A percentile compares a stretch with the other conserved stretches of the same genome.
phyloP scores from a whole-genome alignment of 768 basidiomycete genomes.

The Dentipellis fragilis region DNA sequence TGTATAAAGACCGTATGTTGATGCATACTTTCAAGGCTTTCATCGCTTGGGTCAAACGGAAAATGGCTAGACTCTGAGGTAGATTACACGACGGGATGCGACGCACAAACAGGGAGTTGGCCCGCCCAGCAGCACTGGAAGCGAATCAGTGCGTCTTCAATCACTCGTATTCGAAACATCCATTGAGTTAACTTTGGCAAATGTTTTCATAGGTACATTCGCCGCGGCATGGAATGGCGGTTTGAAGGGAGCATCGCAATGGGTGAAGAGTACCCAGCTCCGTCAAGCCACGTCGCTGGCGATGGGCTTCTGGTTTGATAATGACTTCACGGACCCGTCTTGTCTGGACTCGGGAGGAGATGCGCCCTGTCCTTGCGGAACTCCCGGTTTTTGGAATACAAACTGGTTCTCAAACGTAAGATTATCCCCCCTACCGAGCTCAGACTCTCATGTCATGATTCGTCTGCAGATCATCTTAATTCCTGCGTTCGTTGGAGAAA shows the following conservation, averaged over 20 bases:
- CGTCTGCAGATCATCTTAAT: conserved; percentile 42
- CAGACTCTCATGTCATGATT: background rate
- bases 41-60: conserved; percentile 12
- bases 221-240: conserved; percentile 51
- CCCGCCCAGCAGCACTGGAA: conserved; percentile 22
- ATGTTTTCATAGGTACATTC: conserved; percentile 33
- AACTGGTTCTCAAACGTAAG: conserved; percentile 57
- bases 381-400: conserved; percentile 44
- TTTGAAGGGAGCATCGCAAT: conserved; percentile 27
- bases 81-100: conserved; percentile 23
- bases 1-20: background rate
- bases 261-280: conserved; percentile 29
- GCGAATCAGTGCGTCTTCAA: conserved; percentile 7
- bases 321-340: conserved; percentile 42
- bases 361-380: conserved; percentile 42
- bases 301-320: conserved; percentile 53
- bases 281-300: conserved; percentile 33
- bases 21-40: conserved; percentile 5
- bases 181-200: background rate
- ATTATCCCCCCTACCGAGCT: background rate
- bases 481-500: conserved; percentile 42
- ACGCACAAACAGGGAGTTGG: conserved; percentile 26
- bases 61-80: conserved; percentile 17
- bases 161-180: background rate
- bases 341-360: conserved; percentile 50